Evolutionary conservation across 768 basidiomycete species (phyloP).

Genomic region (Leccinum uliginosum): DNA sequence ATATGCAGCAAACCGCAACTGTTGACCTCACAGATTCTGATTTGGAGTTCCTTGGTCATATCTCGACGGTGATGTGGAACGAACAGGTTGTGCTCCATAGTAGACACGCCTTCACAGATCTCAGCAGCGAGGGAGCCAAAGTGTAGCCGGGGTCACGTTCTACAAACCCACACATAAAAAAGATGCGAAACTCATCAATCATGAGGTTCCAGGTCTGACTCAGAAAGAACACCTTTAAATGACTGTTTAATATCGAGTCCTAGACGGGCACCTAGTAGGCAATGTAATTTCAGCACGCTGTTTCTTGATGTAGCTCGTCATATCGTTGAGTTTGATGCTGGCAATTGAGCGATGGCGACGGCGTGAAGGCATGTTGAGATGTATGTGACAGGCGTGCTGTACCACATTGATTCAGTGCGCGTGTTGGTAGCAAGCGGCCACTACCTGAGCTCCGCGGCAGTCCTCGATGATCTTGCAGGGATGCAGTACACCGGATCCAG

Average conservation of each 20-base stretch:
- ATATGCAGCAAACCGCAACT: constrained; percentile 73
- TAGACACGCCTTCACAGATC: constrained; percentile 67
- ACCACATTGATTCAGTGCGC: too few relatives aligned
- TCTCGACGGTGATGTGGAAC: constrained; percentile 48
- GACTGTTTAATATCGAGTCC: constrained; percentile 79
- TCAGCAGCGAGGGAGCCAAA: constrained; percentile 58
- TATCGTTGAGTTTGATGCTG: too few relatives aligned
- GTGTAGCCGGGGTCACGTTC: constrained; percentile 34
- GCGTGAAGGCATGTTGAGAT: too few relatives aligned
- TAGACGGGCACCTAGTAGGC: constrained; percentile 67
- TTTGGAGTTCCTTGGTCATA: constrained; percentile 49
- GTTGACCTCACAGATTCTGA: constrained; percentile 54
- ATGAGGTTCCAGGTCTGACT: constrained; percentile 63
- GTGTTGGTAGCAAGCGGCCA: too few relatives aligned
- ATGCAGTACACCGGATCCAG: too few relatives aligned
- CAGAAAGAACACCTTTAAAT: too few relatives aligned
- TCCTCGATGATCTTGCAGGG: too few relatives aligned
- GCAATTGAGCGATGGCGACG: too few relatives aligned
- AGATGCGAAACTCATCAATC: constrained; percentile 78
- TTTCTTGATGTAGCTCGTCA: too few relatives aligned
- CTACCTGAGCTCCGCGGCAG: too few relatives aligned
- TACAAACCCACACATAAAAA: constrained; percentile 57
- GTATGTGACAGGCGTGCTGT: too few relatives aligned
- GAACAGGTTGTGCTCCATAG: constrained; percentile 57
- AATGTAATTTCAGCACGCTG: constrained; percentile 70